Evolutionary conservation across 805 yeast genomes (phyloP), one percentile per base, ranked within the genome.

Genomic region (Brettanomyces sp.): DNA sequence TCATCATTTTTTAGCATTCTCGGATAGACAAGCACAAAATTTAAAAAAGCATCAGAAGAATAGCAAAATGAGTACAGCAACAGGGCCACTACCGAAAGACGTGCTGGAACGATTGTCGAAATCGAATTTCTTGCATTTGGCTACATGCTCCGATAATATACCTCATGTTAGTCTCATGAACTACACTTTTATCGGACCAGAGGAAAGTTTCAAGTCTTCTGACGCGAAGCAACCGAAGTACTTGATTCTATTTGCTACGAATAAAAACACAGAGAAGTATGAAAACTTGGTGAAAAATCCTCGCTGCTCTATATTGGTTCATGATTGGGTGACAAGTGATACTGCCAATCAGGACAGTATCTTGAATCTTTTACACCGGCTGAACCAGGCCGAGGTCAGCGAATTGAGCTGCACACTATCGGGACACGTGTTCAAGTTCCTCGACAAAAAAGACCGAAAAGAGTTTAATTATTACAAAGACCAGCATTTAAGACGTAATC

Each of bases 111-210:
- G 84, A 36, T 69, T 85, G 35, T 70, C 77, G 48, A 70, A 75
- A 12, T 81, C 87, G 9, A 74, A 82, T 51, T 84, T 79, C 61
- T 78, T 90, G 36, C 97, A 90, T 62, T 70, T 90, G 41, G 97
- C 91, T 3, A 91, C 98, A 2, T 77, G 88, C 48, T 68, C 62
- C 8, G 50, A 62, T 7, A 74, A 85, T 39, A 63, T 78, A 40
- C 98, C 98, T 5, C 93, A 90, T 49, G 95, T 89, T 3, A 77
- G 93, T 18, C 71, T 91, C 51, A 91, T 91, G 98, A 91, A 87
- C 65, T 91, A 86, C 64, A 80, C 90, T 4, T 86, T 80, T 59
- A 64, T 82, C 21, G 68, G 72, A 4, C 60, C 72, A 5, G 57
- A 60, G 14, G 63, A 67, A 24, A 57, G 68, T 0, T 41, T 71